Conservation (phyloP, 2,329 filamentous ascomycete genomes). For the Thelonectria blattea region DNA sequence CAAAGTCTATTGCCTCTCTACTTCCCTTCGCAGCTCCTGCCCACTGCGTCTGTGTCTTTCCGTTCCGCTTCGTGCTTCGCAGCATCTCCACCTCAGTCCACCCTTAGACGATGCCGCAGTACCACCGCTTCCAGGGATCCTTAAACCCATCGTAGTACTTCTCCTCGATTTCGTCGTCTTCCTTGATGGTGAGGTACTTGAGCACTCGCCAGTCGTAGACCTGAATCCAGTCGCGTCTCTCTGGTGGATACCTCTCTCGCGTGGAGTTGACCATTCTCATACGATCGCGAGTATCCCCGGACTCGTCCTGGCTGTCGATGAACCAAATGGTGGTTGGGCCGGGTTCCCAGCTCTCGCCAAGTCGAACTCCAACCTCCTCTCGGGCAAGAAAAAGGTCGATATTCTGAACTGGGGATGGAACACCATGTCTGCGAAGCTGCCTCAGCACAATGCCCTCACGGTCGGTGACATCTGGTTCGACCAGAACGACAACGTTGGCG, state of each 20-base stretch:
- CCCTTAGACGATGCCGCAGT: constrained; percentile 48
- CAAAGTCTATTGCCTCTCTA: background rate
- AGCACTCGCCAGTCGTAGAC: constrained; percentile 57
- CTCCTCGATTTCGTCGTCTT: constrained; percentile 41
- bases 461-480: constrained; percentile 50
- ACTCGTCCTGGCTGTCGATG: constrained; percentile 47
- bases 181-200: constrained; percentile 47
- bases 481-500: constrained; percentile 44
- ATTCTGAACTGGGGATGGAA: constrained; percentile 43
- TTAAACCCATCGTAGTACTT: constrained; percentile 45
- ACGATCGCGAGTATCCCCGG: constrained; percentile 43
- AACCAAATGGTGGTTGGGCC: constrained; percentile 44
- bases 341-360: background rate
- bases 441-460: constrained; percentile 44
- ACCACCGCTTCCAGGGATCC: constrained; percentile 53
- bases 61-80: background rate
- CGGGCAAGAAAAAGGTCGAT: constrained; percentile 44
- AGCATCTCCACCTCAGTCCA: background rate
- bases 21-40: too few species aligned
- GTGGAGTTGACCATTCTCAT: constrained; percentile 42
- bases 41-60: too few species aligned
- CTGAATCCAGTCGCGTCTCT: constrained; percentile 46
- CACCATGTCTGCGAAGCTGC: constrained; percentile 52
- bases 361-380: constrained; percentile 12
- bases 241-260: constrained; percentile 36